Percentiles rank a stretch among this genome's conserved stretches.
These are phyloP conservation scores for Fusarium udum DNA, from an alignment of 2,329 filamentous ascomycete species.

Conservation along the genomic window DNA sequence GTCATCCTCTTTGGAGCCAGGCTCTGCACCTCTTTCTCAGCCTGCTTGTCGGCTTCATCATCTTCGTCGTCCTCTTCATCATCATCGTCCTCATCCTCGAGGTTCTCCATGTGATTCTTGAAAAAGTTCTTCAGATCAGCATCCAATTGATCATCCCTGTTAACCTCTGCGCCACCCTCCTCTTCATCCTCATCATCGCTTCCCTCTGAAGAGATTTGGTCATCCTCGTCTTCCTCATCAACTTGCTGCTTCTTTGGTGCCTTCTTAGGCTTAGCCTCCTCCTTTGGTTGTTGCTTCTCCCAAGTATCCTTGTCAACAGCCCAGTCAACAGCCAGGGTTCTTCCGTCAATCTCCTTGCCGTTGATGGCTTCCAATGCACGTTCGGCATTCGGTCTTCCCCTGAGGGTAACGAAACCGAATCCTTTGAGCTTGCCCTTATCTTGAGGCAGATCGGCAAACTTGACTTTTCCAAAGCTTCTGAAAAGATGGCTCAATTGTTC, in stretches of 20 bases:
- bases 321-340: constrained; percentile 93
- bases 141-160: constrained; percentile 54
- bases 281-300: constrained; percentile 69
- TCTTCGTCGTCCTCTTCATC: constrained; percentile 60
- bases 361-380: constrained; percentile 86
- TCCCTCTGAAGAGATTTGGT: constrained; percentile 35
- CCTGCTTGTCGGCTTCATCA: constrained; percentile 53
- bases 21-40: constrained; percentile 52
- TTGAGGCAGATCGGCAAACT: constrained; percentile 84
- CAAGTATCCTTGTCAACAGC: constrained; percentile 91
- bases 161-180: constrained; percentile 45
- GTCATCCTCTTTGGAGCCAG: constrained; percentile 43
- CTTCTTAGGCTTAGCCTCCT: constrained; percentile 46
- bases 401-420: constrained; percentile 91
- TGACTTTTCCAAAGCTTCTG: constrained; percentile 89
- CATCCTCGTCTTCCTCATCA: constrained; percentile 52
- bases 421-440: constrained; percentile 80
- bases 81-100: constrained; percentile 64
- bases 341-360: constrained; percentile 87
- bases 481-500: constrained; percentile 85
- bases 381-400: constrained; percentile 90
- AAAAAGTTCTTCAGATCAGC: constrained; percentile 65
- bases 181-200: constrained; percentile 41
- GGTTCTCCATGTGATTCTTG: constrained; percentile 65
- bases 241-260: constrained; percentile 53